These are phyloP conservation scores for Zoysia pacifica DNA, from an alignment of 176 grass and related monocot genomes.

Conservation along the genomic window DNA sequence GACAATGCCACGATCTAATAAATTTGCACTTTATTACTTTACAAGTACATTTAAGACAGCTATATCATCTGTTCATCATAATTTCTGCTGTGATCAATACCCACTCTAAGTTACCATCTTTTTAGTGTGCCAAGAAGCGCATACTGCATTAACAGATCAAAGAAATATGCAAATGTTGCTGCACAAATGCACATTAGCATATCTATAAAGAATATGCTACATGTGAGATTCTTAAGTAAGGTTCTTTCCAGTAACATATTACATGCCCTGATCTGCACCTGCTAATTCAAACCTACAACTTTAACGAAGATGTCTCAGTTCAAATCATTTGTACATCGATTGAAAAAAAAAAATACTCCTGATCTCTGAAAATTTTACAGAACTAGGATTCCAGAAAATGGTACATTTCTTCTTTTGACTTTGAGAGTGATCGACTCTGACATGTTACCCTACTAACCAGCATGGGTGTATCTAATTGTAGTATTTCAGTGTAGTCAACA, in stretches of 20 bases:
- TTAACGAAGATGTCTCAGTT: slow-evolving; percentile 7
- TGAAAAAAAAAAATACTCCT: not conserved
- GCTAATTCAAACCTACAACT: not conserved
- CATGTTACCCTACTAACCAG: not conserved
- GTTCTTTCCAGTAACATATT: not conserved
- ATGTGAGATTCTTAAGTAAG: not conserved
- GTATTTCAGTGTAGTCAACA: not conserved
- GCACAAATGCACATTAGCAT: not conserved
- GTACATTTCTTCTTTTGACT: not conserved
- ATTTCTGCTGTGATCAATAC: not conserved
- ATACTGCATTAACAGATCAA: too few species aligned
- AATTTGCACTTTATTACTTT: not conserved
- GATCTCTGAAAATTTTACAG: not conserved
- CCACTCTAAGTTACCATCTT: too few species aligned
- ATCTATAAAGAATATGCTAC: not conserved
- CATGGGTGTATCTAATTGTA: not conserved
- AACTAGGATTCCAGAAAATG: slow-evolving; percentile 14
- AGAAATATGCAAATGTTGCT: too few species aligned
- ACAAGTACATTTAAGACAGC: not conserved
- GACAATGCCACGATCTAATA: not conserved
- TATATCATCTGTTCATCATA: not conserved
- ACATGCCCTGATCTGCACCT: not conserved
- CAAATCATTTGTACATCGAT: not conserved
- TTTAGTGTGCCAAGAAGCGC: too few species aligned
- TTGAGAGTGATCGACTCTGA: not conserved